Conservation (phyloP, 495 filamentous ascomycete species). For the Acidiella bohemica region DNA sequence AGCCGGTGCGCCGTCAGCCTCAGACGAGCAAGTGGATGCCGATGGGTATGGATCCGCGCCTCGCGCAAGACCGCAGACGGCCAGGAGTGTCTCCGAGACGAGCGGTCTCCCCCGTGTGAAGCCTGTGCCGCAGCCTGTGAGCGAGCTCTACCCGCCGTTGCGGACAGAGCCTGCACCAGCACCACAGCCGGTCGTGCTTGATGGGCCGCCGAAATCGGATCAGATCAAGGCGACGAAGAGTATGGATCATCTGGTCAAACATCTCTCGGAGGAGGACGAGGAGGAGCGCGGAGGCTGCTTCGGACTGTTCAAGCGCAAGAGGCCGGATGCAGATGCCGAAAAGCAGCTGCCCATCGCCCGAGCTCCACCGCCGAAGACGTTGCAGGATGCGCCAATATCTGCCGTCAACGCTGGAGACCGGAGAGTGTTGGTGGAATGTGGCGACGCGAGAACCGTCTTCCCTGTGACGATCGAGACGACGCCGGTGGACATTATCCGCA, state of each 20-base stretch:
- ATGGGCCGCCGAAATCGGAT: conserved; percentile 13
- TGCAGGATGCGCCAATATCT: conserved; percentile 60
- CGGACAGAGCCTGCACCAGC: neutral
- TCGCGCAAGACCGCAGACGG: neutral
- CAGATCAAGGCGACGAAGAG: conserved; percentile 17
- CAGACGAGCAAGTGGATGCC: neutral
- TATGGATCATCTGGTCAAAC: neutral
- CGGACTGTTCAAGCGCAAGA: conserved; percentile 18
- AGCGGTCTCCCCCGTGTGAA: neutral
- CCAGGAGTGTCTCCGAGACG: neutral
- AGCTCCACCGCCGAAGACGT: neutral
- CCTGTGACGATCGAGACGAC: conserved; percentile 62
- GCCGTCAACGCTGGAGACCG: conserved; percentile 71
- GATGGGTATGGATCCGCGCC: conserved; percentile 1
- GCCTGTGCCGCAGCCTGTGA: neutral
- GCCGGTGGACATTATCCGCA: conserved; percentile 52
- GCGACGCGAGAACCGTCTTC: conserved; percentile 45
- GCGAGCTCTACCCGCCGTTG: conserved; percentile 16
- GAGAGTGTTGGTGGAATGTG: conserved; percentile 54
- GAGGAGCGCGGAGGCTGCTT: conserved; percentile 13
- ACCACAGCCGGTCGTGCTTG: neutral
- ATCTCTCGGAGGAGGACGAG: conserved; percentile 1
- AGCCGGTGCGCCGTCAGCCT: neutral
- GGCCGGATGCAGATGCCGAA: conserved; percentile 2
- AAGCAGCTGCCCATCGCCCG: no score